A percentile compares a stretch with the other conserved stretches of the same genome.
phyloP scores from a whole-genome alignment of 495 filamentous ascomycete species.

The Ramalina intermedia region DNA sequence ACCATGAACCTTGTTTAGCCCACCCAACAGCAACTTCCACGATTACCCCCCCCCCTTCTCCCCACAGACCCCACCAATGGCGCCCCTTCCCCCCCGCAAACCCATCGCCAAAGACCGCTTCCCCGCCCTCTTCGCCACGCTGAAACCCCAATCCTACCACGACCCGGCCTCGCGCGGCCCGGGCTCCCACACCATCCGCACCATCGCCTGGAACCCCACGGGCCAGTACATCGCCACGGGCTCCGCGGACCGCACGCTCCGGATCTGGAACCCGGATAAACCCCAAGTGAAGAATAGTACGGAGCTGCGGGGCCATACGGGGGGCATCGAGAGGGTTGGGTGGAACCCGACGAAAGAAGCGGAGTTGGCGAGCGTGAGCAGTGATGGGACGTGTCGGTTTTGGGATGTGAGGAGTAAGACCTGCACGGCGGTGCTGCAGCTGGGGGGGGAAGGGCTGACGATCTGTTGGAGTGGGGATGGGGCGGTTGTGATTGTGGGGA shows the following conservation, averaged over 20 bases:
- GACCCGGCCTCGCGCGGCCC: slow-evolving; percentile 39
- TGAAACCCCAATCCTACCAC: slow-evolving; percentile 48
- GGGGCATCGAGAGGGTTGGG: slow-evolving; percentile 67
- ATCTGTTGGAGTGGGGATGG: slow-evolving; percentile 86
- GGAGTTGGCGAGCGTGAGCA: slow-evolving; percentile 72
- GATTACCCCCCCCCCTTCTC: neutral
- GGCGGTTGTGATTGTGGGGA: slow-evolving; percentile 63
- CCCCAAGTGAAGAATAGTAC: slow-evolving; percentile 67
- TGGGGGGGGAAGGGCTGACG: slow-evolving; percentile 70
- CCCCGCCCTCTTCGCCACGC: slow-evolving; percentile 35
- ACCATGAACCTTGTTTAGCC: too few species aligned
- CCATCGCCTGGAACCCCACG: slow-evolving; percentile 79
- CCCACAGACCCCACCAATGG: slow-evolving; percentile 24
- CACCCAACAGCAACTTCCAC: too few species aligned
- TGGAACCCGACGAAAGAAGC: slow-evolving; percentile 85
- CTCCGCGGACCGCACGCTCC: slow-evolving; percentile 62
- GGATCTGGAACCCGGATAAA: slow-evolving; percentile 87
- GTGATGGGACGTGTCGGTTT: slow-evolving; percentile 73
- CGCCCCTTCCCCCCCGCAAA: slow-evolving; percentile 36
- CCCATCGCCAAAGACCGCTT: slow-evolving; percentile 51
- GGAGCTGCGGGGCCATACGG: slow-evolving; percentile 68
- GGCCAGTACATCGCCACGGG: slow-evolving; percentile 82
- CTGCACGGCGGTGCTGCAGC: slow-evolving; percentile 63
- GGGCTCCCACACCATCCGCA: slow-evolving; percentile 45
- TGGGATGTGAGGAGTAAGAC: slow-evolving; percentile 85